A percentile compares a stretch with the other conserved stretches of the same genome.
Conservation (phyloP, 441 rosid species). For the Pelargonium exstipulatum region DNA sequence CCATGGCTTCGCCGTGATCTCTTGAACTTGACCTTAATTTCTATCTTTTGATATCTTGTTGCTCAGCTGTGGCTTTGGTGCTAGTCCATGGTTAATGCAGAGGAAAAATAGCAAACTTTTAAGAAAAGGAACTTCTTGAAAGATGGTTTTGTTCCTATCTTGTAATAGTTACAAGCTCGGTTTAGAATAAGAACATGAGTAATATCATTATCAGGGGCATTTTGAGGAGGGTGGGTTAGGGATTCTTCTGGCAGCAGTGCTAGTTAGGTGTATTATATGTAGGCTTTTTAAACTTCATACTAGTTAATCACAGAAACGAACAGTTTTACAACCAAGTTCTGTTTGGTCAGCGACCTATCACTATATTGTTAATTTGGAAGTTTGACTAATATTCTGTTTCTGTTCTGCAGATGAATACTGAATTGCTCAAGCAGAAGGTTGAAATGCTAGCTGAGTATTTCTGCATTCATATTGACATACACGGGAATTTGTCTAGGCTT, state of each 20-base stretch:
- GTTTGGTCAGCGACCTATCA: neutral
- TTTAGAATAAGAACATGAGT: too few species aligned
- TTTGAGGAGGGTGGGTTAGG: neutral
- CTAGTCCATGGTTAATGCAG: neutral
- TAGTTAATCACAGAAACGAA: neutral
- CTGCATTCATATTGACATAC: conserved; percentile 52
- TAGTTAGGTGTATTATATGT: neutral
- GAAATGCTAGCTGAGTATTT: conserved; percentile 89
- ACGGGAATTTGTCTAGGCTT: conserved; percentile 70
- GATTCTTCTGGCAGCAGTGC: neutral
- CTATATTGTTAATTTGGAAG: neutral
- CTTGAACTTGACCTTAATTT: neutral
- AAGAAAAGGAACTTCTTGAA: neutral
- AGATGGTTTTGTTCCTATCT: neutral
- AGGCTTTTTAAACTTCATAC: neutral
- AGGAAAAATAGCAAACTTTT: neutral
- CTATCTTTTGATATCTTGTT: neutral
- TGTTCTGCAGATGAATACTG: conserved; percentile 62
- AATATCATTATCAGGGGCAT: neutral
- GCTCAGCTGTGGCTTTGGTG: neutral
- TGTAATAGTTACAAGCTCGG: too few species aligned
- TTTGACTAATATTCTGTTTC: conserved; percentile 13
- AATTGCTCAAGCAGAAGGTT: conserved; percentile 63
- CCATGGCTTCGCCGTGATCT: neutral
- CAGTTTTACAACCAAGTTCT: neutral